Base-by-base conservation (phyloP, 306 rosid species). In the Fragaria nilgerrensis region DNA sequence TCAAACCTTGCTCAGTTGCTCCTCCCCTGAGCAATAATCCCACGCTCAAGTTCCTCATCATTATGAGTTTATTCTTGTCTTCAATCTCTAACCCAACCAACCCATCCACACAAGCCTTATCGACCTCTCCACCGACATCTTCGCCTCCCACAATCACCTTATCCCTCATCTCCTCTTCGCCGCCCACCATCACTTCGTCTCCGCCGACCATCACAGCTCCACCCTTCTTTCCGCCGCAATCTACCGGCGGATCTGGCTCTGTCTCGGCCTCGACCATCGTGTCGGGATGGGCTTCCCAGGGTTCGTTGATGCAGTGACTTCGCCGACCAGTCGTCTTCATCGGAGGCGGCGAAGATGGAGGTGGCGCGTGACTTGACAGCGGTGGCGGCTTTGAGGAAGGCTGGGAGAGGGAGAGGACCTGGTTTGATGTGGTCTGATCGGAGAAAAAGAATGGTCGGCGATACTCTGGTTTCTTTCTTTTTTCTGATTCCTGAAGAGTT, bases 381-480 rank as follows among this genome's bases (percentile, higher is more conserved):
- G 4, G 74, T 43, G 55, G 97, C 96, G 22, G 97, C 98, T 80
- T 86, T 87, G 41, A 85, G 74, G 74, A 92, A 92, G 7, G 98
- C 96, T 85, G 1, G 29, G 29, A 27, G 29, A 27, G 29, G 29
- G 29, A 27, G 29, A 27, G 29, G 29, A 27, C 29, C 29, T n/a
- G n/a, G n/a, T n/a, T n/a, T n/a, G n/a, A n/a, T n/a, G n/a, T 27
- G 29, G 29, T 27, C 1, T 27, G 29, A 27, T 27, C 29, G 29
- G 29, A 27, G 29, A 27, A 27, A 1, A 27, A 27, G 29, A 27
- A 27, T 1, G 1, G 29, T n/a, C n/a, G n/a, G n/a, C n/a, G n/a
- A n/a, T n/a, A n/a, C 29, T 27, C 29, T 0, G 1, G 1, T 27
- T 27, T 27, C 1, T 27, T 27, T 27, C 1, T 27, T 27, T 0